Base-by-base conservation (phyloP, 192 early-diverging fungal genomes). In the Rhizophagus clarus region DNA sequence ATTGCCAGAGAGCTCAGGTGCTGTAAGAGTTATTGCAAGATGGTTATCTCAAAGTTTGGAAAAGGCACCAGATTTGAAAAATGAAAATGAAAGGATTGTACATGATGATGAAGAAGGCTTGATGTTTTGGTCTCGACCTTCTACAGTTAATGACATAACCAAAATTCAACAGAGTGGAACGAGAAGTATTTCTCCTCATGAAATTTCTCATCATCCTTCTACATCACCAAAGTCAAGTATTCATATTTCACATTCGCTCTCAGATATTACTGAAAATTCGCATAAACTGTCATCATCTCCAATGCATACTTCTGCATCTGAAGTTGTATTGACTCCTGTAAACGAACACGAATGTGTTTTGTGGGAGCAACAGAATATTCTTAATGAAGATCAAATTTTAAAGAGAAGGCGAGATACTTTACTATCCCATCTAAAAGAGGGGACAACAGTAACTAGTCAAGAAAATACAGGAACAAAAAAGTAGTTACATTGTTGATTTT, bases 1-100 rank as follows among this genome's bases (percentile, higher is more conserved):
- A 14, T 83, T 95, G 2, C 95, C 95, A 4, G 95, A 96, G 74
- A 92, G 89, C 45, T 79, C 81, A 28, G 88, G 85, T 22, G 82
- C 87, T 3, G 80, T 85, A 34, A 79, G 77, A 24, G 85, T 86
- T 0, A 74, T 88, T 40, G 87, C 66, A 26, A n/a, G 62, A 79
- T 79, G 77, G 77, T n/a, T 79, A 17, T 12, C 20, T 17, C 64
- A 49, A 68, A 45, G 77, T 42, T 79, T 47, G 32, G 24, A 69
- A 56, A 47, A 79, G 2, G 22, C 11, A 66, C 22, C 75, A 24
- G 15, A 29, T 14, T 29, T 12, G 22, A n/a, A 60, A 1, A 17
- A 12, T 14, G 47, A 28, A n/a, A 22, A 15, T 28, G 40, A 24
- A 31, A 24, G 24, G 9, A 31, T 4, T 79, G 9, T 10, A 32